These are phyloP conservation scores for Trebouxia gelatinosa DNA, from an alignment of 163 green algal genomes.

Conservation along the genomic window DNA sequence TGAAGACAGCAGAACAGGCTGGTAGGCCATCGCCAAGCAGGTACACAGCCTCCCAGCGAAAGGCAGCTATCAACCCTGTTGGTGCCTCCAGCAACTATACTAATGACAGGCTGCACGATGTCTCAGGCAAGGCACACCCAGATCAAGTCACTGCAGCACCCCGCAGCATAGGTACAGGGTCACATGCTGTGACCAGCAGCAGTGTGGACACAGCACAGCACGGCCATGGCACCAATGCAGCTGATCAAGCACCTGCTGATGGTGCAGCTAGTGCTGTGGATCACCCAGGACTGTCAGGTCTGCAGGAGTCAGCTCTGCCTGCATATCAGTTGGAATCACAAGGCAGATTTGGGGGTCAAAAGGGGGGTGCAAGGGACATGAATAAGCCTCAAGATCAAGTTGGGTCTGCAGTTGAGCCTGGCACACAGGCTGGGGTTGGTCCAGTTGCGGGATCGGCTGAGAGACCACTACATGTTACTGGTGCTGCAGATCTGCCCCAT, in stretches of 20 bases:
- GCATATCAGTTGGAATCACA: neutral
- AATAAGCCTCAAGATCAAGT: conserved; percentile 1
- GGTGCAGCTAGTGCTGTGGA: neutral
- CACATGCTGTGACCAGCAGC: neutral
- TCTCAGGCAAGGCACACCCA: neutral
- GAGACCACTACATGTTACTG: neutral
- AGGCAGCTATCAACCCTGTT: conserved; percentile 17
- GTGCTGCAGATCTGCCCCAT: neutral
- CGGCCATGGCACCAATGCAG: neutral
- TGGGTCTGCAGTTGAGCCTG: neutral
- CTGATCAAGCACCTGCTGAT: neutral
- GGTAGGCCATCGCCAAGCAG: no score
- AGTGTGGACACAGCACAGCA: neutral
- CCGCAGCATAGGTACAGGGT: neutral
- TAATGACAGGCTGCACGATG: neutral
- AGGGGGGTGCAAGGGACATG: neutral
- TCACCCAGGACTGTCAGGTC: neutral
- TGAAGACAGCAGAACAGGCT: no score
- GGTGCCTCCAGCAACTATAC: conserved; percentile 11
- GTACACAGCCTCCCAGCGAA: no score
- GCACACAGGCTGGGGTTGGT: neutral
- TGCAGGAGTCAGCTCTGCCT: neutral
- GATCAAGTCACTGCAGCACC: neutral
- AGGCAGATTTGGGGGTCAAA: neutral
- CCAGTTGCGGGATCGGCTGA: neutral